phyloP scores from a whole-genome alignment of 768 basidiomycete genomes.

The Leucocoprinus leucothites region DNA sequence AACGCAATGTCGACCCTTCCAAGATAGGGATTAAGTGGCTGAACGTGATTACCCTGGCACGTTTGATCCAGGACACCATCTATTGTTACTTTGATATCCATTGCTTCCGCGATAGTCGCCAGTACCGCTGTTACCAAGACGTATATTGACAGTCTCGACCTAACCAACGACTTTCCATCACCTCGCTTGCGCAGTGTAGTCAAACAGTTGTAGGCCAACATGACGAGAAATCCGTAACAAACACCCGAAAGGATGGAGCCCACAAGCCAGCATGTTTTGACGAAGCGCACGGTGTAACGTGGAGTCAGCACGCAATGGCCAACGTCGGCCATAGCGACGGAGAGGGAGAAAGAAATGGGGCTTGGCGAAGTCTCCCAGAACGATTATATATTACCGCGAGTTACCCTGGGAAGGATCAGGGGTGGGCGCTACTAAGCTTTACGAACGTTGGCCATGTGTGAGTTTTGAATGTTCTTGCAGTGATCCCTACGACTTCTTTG shows the following conservation, averaged over 20 bases:
- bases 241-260: neutral
- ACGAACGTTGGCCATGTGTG: no score
- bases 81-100: neutral
- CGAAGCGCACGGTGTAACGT: neutral
- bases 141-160: neutral
- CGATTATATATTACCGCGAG: no score
- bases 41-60: neutral
- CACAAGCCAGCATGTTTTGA: constrained; percentile 1
- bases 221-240: neutral
- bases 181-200: neutral
- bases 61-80: neutral
- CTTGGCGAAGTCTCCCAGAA: no score
- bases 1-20: neutral
- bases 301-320: neutral
- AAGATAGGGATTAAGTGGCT: neutral
- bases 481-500: no score
- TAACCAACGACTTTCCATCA: neutral
- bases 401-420: no score
- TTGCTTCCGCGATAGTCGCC: neutral
- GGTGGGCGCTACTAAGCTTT: no score
- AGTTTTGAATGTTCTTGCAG: no score
- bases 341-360: no score
- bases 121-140: neutral
- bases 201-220: neutral
- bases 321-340: no score